Evolutionary conservation across 192 early-diverging fungal genomes (phyloP), one percentile per base, ranked within the genome.

Genomic region (Dissophora globulifera): DNA sequence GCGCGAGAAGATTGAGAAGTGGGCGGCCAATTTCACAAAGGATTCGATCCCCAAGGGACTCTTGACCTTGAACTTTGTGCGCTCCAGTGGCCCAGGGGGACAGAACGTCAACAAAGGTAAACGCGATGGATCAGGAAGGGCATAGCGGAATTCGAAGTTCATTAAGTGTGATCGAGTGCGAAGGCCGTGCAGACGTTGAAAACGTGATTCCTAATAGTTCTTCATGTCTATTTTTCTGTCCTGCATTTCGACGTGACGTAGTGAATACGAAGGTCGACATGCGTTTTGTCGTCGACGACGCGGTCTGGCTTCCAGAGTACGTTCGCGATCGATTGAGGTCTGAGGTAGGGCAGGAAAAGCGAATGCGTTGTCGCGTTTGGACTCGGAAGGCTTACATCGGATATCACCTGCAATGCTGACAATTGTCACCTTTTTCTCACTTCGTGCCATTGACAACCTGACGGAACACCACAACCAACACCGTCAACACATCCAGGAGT

Each of bases 101-200:
- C 93, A 96, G 67, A 95, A 96, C 69, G 95, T 96, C 30, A 96
- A 96, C 84, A 96, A 96, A 86, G 86, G 91, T 88, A 50, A 57
- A 25, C 20, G 4, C n/a, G 16, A 47, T 8, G n/a, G n/a, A n/a
- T n/a, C n/a, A n/a, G n/a, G n/a, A n/a, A n/a, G n/a, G n/a, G n/a
- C n/a, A n/a, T n/a, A n/a, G n/a, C n/a, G n/a, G n/a, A n/a, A n/a
- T n/a, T n/a, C n/a, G n/a, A n/a, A n/a, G n/a, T n/a, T n/a, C n/a
- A n/a, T n/a, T n/a, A n/a, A n/a, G n/a, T n/a, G n/a, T n/a, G n/a
- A n/a, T n/a, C n/a, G n/a, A n/a, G n/a, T n/a, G n/a, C n/a, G n/a
- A n/a, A n/a, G n/a, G n/a, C n/a, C n/a, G n/a, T n/a, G n/a, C n/a
- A n/a, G n/a, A n/a, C n/a, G n/a, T 40, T 13, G 38, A 40, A 13